Evolutionary conservation across 208 protist species (phyloP).

Genomic region (Trypanosomatidae sp.): DNA sequence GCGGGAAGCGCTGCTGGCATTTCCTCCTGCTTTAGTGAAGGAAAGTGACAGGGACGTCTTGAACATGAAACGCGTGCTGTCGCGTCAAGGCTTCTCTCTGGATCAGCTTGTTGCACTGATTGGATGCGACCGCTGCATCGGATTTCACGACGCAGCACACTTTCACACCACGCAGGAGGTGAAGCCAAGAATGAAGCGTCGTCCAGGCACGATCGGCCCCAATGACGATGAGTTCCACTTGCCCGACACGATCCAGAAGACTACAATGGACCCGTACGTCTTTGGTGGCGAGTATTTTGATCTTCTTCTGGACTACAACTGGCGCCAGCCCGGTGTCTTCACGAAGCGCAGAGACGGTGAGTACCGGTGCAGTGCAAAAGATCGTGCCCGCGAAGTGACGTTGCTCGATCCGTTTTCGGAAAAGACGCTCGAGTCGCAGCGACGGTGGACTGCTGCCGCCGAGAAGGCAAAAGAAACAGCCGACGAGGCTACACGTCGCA

Average conservation of each 20-base stretch:
- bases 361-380: constrained; percentile 60
- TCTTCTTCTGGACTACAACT: constrained; percentile 83
- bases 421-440: constrained; percentile 45
- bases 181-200: constrained; percentile 52
- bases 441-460: constrained; percentile 35
- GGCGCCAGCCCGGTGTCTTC: constrained; percentile 45
- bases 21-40: constrained; percentile 38
- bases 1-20: constrained; percentile 30
- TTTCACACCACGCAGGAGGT: constrained; percentile 81
- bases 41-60: constrained; percentile 69
- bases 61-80: constrained; percentile 72
- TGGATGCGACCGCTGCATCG: constrained; percentile 63
- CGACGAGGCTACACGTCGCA: too few relatives aligned
- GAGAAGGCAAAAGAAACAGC: constrained; percentile 23
- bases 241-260: constrained; percentile 60
- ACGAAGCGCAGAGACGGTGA: constrained; percentile 15
- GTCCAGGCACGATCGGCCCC: constrained; percentile 29
- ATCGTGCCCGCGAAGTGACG: constrained; percentile 62
- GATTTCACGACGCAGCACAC: constrained; percentile 69
- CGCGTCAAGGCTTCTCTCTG: constrained; percentile 62
- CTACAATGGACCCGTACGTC: constrained; percentile 83
- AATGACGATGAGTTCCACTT: constrained; percentile 48
- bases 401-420: constrained; percentile 84
- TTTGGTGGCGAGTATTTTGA: constrained; percentile 89
- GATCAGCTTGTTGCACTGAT: constrained; percentile 81